Percentiles rank a stretch among this genome's conserved stretches.
phyloP scores from a whole-genome alignment of 1,284 basidiomycete species.

The Austropuccinia psidii region DNA sequence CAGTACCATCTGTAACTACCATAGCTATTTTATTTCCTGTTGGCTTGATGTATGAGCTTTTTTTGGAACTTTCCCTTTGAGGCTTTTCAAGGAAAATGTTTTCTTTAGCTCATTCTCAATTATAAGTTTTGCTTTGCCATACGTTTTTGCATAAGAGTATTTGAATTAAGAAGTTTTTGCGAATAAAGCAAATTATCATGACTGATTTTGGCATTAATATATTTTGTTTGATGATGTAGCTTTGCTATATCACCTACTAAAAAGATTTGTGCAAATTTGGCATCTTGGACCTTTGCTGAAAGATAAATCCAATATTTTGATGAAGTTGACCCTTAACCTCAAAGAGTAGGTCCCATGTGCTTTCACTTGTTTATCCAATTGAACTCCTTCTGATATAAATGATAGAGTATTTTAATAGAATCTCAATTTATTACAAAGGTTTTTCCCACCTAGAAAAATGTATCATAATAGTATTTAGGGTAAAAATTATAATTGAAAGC shows the following conservation, averaged over 20 bases:
- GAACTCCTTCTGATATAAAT: background rate
- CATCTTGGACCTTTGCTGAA: background rate
- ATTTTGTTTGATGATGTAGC: too few species aligned
- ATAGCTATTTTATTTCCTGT: background rate
- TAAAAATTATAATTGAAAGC: too few species aligned
- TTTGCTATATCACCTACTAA: background rate
- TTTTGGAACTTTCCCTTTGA: too few species aligned
- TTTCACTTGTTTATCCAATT: background rate
- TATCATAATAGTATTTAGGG: too few species aligned
- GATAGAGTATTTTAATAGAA: background rate
- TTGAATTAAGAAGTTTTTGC: too few species aligned
- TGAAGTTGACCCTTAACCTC: background rate
- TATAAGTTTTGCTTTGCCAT: background rate
- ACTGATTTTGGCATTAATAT: background rate
- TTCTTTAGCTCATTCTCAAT: background rate
- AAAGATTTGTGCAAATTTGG: constrained; percentile 3
- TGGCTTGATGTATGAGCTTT: background rate
- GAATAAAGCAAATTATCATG: background rate
- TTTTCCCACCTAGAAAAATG: background rate
- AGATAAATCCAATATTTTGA: background rate
- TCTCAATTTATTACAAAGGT: background rate
- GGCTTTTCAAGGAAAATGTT: background rate
- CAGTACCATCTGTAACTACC: background rate
- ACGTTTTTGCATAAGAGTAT: background rate
- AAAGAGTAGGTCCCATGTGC: background rate